Evolutionary conservation across 2,329 filamentous ascomycete genomes (phyloP).

Genomic region (Trichoderma cornu-damae): DNA sequence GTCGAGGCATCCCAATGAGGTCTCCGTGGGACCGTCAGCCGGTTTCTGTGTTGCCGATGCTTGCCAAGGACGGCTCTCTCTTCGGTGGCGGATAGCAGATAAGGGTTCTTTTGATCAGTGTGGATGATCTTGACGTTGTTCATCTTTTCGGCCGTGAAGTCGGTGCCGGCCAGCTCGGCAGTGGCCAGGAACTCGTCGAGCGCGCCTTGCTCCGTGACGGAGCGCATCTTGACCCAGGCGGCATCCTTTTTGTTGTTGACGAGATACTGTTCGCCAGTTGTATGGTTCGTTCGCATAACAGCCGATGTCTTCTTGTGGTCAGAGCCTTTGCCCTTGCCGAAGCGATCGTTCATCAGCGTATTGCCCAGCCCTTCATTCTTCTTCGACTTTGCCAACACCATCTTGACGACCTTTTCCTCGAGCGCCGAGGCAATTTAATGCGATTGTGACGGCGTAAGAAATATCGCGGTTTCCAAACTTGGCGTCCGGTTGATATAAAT

Average conservation of each 20-base stretch:
- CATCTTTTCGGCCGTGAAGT: conserved; percentile 98
- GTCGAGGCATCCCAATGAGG: conserved; percentile 85
- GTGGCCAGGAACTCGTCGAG: conserved; percentile 96
- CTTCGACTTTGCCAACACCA: conserved; percentile 80
- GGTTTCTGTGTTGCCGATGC: conserved; percentile 72
- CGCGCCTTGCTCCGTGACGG: conserved; percentile 92
- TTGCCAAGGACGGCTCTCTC: conserved; percentile 74
- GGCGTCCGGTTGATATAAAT: not conserved
- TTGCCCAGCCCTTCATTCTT: conserved; percentile 93
- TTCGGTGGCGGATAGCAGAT: conserved; percentile 77
- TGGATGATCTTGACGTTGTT: conserved; percentile 99
- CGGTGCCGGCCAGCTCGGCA: conserved; percentile 93
- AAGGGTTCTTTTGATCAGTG: conserved; percentile 92
- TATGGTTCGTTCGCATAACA: conserved; percentile 65
- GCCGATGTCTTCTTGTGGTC: conserved; percentile 67
- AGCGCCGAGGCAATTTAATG: not conserved
- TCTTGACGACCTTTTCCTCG: conserved; percentile 34
- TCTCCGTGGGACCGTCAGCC: conserved; percentile 82
- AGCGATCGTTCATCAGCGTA: conserved; percentile 96
- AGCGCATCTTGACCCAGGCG: conserved; percentile 98
- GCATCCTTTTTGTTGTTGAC: conserved; percentile 88
- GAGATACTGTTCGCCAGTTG: conserved; percentile 83
- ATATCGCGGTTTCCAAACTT: not conserved
- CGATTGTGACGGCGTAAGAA: not conserved
- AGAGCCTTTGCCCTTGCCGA: conserved; percentile 83